These are phyloP conservation scores for Pisolithus orientalis DNA, from an alignment of 768 basidiomycete species.

Conservation along the genomic window DNA sequence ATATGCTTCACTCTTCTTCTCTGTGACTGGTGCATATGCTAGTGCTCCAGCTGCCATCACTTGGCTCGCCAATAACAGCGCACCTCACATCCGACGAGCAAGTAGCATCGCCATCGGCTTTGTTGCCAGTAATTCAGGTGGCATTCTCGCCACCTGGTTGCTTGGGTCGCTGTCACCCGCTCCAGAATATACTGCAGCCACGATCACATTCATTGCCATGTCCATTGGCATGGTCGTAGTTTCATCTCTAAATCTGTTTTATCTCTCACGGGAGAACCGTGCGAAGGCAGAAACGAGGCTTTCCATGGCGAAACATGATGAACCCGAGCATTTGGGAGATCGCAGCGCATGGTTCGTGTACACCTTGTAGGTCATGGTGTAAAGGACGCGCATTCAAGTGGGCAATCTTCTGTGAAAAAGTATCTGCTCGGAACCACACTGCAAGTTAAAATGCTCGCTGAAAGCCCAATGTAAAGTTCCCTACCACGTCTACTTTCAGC, in stretches of 20 bases:
- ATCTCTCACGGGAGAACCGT: slow-evolving; percentile 39
- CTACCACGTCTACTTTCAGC: too few relatives aligned
- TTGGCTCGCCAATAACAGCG: slow-evolving; percentile 58
- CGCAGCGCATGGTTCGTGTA: slow-evolving; percentile 51
- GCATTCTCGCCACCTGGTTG: slow-evolving; percentile 58
- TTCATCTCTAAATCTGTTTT: slow-evolving; percentile 32
- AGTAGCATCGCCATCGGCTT: slow-evolving; percentile 53
- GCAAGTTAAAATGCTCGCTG: too few relatives aligned
- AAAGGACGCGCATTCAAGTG: background rate
- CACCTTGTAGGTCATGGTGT: slow-evolving; percentile 27
- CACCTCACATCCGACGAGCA: slow-evolving; percentile 51
- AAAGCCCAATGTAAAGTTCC: too few relatives aligned
- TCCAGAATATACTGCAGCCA: slow-evolving; percentile 45
- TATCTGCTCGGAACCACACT: too few relatives aligned
- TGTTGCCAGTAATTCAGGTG: slow-evolving; percentile 53
- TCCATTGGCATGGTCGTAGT: slow-evolving; percentile 35
- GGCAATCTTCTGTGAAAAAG: too few relatives aligned
- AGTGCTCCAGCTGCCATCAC: slow-evolving; percentile 47
- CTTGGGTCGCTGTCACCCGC: slow-evolving; percentile 43
- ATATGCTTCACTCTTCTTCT: slow-evolving; percentile 54
- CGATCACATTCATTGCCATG: slow-evolving; percentile 29
- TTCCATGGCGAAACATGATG: slow-evolving; percentile 26
- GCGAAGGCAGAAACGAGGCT: slow-evolving; percentile 36
- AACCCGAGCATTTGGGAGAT: slow-evolving; percentile 41
- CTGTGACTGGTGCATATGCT: slow-evolving; percentile 46